A percentile compares a stretch with the other conserved stretches of the same genome.
phyloP scores from a whole-genome alignment of 2,329 filamentous ascomycete genomes.

The Camillea tinctor region DNA sequence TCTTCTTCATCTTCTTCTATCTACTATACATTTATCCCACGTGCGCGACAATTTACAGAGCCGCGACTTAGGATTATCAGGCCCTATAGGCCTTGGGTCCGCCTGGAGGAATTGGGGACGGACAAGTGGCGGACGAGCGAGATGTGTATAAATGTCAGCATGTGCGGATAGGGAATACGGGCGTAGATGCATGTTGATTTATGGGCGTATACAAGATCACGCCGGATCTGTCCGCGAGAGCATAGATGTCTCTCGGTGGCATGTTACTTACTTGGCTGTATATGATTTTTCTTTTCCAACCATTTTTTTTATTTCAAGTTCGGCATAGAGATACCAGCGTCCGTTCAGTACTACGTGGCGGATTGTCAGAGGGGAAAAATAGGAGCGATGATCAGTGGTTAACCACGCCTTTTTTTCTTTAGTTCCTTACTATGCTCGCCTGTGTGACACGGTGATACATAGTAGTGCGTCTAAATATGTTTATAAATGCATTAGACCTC shows the following conservation, averaged over 20 bases:
- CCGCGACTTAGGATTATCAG: neutral
- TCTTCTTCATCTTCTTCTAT: neutral
- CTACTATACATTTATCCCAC: neutral
- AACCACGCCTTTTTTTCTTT: neutral
- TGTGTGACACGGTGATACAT: too few relatives aligned
- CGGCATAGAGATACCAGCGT: constrained; percentile 32
- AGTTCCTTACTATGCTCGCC: too few relatives aligned
- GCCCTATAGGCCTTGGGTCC: neutral
- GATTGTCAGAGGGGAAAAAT: constrained; percentile 29
- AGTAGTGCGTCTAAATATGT: too few relatives aligned
- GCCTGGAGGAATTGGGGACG: neutral
- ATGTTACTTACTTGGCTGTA: constrained; percentile 20
- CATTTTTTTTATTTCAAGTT: constrained; percentile 10
- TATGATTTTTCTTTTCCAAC: constrained; percentile 6
- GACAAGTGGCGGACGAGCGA: neutral
- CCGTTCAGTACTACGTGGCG: constrained; percentile 20
- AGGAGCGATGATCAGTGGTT: constrained; percentile 28
- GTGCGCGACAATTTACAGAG: neutral
- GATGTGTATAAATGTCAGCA: neutral
- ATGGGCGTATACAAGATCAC: neutral
- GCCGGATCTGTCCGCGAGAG: neutral
- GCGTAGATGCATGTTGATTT: neutral
- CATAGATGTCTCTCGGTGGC: constrained; percentile 11
- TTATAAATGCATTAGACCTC: too few relatives aligned
- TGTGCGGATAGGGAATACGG: neutral